Evolutionary conservation across 208 protist species (phyloP), one percentile per base, ranked within the genome.

Genomic region (Tritrichomonas foetus): DNA sequence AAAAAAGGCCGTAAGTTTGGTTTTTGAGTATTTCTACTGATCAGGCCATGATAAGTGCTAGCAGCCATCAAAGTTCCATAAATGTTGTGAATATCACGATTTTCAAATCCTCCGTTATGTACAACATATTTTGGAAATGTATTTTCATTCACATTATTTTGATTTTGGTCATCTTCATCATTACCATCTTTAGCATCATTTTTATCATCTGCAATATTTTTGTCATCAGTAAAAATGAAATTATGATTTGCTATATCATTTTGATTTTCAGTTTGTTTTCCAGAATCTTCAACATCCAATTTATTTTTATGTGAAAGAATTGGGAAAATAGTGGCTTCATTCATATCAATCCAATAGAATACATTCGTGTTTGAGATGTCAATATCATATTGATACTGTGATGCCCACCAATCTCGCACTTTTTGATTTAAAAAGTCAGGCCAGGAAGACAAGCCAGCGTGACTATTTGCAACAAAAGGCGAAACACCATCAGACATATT

Each of bases 301-400:
- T n/a, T n/a, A n/a, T n/a, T n/a, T 44, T 96, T 96, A 3, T 97
- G 97, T 93, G 97, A 97, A 41, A 96, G 97, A 3, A 97, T 97
- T 93, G 97, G 97, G 95, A 99, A 99, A 14, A 99, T 98, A 0
- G 97, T 98, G 13, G 98, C 98, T 94, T 97, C 97, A 95, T 99
- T 99, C 99, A 99, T 99, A 97, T 99, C 98, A 89, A 99, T 99
- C 99, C 99, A 99, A 96, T 99, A 98, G 39, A 99, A 95, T 94
- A 96, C 96, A 16, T 95, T 94, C 0, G 97, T 98, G 9, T 97
- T 97, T n/a, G 96, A 97, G 11, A 96, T 33, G 44, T 95, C 94
- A 61, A 53, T 30, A 33, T 93, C 78, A 75, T 94, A 95, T 0
- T 64, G 30, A 47, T 94, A 94, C 25, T 93, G 36, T 25, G 3